phyloP scores from a whole-genome alignment of 169 alveolate species.

The Plasmodium gonderi region DNA sequence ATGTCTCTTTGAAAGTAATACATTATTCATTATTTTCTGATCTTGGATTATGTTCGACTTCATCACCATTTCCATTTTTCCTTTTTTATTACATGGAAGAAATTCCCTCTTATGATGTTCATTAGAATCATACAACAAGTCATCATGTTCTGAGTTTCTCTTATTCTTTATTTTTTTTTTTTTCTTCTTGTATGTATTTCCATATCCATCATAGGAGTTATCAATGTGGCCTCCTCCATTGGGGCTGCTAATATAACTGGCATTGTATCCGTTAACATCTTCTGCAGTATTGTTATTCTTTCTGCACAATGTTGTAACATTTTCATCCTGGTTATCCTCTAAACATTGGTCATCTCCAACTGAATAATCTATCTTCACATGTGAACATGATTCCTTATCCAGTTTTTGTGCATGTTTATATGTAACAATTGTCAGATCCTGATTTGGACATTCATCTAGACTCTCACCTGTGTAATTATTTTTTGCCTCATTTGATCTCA shows the following conservation, averaged over 20 bases:
- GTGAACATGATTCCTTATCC: background rate
- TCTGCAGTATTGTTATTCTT: background rate
- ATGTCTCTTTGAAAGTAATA: background rate
- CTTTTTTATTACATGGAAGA: background rate
- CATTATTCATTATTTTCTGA: background rate
- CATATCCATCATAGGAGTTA: background rate
- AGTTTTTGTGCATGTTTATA: background rate
- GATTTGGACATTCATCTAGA: background rate
- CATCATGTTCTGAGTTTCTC: background rate
- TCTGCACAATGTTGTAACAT: background rate
- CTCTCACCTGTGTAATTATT: background rate
- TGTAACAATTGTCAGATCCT: background rate
- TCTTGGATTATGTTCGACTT: background rate
- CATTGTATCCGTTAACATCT: background rate
- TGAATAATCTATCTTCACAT: background rate
- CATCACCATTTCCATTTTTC: background rate
- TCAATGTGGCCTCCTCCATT: background rate
- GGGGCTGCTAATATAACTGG: background rate
- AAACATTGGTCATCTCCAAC: background rate
- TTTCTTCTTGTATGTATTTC: background rate
- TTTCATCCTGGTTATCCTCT: background rate
- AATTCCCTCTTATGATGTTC: background rate
- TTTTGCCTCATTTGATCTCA: background rate
- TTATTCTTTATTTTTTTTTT: background rate
- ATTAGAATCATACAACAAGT: background rate